A percentile compares a stretch with the other conserved stretches of the same genome.
Evolutionary conservation across 176 grass and related monocot genomes (phyloP).

Genomic region (Ananas comosus): DNA sequence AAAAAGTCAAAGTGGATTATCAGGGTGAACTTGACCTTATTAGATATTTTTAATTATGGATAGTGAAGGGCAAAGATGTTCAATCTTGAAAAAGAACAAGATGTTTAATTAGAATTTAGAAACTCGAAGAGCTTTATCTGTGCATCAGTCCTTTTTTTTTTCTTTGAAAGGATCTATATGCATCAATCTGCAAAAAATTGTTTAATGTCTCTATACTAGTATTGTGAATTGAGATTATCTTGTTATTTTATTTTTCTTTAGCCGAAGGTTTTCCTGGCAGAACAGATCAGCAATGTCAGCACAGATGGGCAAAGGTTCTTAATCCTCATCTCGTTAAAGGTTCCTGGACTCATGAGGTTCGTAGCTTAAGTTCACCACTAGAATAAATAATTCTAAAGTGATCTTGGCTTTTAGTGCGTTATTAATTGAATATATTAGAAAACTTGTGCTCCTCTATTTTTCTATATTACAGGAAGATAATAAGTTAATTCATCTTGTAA

Average conservation of each 20-base stretch:
- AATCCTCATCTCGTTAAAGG: conserved; percentile 97
- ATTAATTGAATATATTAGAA: too few species aligned
- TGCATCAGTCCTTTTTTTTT: not conserved
- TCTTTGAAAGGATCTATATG: not conserved
- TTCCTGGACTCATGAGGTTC: conserved; percentile 88
- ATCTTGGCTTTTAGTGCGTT: too few species aligned
- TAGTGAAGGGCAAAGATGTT: too few species aligned
- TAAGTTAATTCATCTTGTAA: conserved; percentile 74
- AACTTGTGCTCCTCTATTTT: conserved; percentile 11
- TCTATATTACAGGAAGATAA: conserved; percentile 74
- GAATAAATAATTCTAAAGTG: not conserved
- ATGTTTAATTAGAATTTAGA: too few species aligned
- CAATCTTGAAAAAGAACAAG: too few species aligned
- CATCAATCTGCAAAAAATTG: too few species aligned
- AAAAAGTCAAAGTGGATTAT: too few species aligned
- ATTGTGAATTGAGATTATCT: not conserved
- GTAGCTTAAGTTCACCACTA: conserved; percentile 4
- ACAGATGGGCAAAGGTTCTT: conserved; percentile 95
- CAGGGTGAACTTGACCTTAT: too few species aligned
- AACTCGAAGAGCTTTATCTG: conserved; percentile 8
- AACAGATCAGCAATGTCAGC: conserved; percentile 94
- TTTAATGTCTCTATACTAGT: not conserved
- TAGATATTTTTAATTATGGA: too few species aligned
- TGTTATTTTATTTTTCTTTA: not conserved
- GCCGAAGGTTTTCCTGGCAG: conserved; percentile 78